Conservation (phyloP, 2,329 filamentous ascomycete genomes). For the Botryotinia convoluta region DNA sequence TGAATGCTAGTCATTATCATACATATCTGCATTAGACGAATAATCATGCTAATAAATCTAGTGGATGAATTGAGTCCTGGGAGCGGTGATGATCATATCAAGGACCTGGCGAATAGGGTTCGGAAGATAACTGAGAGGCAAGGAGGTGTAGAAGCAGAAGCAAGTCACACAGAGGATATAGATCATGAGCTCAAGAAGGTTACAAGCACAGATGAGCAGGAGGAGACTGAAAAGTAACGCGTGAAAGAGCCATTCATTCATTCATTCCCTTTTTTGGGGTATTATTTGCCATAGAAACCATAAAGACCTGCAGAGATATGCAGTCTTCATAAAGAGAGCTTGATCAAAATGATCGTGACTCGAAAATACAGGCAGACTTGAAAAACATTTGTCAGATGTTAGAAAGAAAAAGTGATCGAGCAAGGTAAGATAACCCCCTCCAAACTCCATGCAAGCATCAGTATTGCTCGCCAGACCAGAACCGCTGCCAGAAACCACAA, state of each 20-base stretch:
- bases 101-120: constrained; percentile 73
- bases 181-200: constrained; percentile 44
- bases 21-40: not conserved
- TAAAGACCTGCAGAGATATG: constrained; percentile 32
- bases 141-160: constrained; percentile 25
- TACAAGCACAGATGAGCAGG: constrained; percentile 55
- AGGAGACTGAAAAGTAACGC: constrained; percentile 52
- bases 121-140: constrained; percentile 54
- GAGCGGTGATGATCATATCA: constrained; percentile 80
- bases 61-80: constrained; percentile 69
- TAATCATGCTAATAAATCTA: not conserved
- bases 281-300: constrained; percentile 35
- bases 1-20: not conserved
- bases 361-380: constrained; percentile 31
- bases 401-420: constrained; percentile 32
- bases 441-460: constrained; percentile 39
- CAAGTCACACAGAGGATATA: constrained; percentile 21
- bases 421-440: constrained; percentile 33
- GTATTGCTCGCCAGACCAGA: constrained; percentile 33
- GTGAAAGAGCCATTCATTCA: constrained; percentile 34
- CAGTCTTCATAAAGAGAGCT: constrained; percentile 33
- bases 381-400: constrained; percentile 27
- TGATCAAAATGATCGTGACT: constrained; percentile 36
- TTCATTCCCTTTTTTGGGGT: constrained; percentile 23
- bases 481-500: constrained; percentile 39